Conservation (phyloP, 768 basidiomycete genomes). For the Lyophyllum decastes region DNA sequence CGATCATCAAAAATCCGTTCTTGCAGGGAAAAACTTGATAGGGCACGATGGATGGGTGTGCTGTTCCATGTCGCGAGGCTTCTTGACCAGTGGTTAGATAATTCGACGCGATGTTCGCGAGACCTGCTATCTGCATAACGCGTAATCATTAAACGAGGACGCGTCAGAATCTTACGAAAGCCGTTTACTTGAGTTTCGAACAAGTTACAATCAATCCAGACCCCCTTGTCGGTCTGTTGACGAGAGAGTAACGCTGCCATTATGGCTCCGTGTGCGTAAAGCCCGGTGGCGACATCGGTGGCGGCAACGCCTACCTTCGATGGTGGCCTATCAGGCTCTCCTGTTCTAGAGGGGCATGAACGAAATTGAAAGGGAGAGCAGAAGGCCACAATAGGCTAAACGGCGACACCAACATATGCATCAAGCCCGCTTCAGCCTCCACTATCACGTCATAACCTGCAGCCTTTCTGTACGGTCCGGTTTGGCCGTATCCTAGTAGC, state of each 20-base stretch:
- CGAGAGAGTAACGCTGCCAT: constrained; percentile 87
- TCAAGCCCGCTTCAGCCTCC: constrained; percentile 89
- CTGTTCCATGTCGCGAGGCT: constrained; percentile 85
- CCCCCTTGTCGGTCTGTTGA: constrained; percentile 81
- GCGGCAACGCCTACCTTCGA: constrained; percentile 96
- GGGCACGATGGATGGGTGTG: constrained; percentile 92
- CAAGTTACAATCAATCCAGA: constrained; percentile 90
- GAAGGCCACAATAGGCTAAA: constrained; percentile 5
- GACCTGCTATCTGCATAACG: constrained; percentile 70
- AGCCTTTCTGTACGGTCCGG: constrained; percentile 80
- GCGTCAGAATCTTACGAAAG: background rate
- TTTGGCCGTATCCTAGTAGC: constrained; percentile 56
- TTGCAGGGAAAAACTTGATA: constrained; percentile 90
- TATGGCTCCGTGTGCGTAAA: constrained; percentile 92
- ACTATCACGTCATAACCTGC: constrained; percentile 90
- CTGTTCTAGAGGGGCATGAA: constrained; percentile 56
- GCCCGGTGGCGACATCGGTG: constrained; percentile 84
- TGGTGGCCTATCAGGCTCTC: constrained; percentile 83
- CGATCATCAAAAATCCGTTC: constrained; percentile 91
- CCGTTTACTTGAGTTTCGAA: constrained; percentile 82
- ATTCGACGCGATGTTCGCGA: constrained; percentile 92
- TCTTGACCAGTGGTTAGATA: constrained; percentile 87
- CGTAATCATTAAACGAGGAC: background rate
- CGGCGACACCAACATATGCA: constrained; percentile 74
- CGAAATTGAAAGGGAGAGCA: background rate